Conservation (phyloP, 2,329 filamentous ascomycete genomes). For the Coniochaeta sp. region DNA sequence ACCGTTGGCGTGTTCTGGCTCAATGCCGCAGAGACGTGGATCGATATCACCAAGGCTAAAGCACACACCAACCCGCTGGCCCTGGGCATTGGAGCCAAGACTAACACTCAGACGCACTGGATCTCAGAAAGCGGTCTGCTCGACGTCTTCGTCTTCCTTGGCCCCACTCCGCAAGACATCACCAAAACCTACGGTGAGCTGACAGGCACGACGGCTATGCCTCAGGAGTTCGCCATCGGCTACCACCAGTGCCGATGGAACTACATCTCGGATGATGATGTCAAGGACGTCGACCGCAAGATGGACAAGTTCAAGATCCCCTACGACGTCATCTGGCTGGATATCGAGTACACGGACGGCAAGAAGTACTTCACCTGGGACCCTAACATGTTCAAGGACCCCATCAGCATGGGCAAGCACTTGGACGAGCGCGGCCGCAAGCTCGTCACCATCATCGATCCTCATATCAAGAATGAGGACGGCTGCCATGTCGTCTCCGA, state of each 20-base stretch:
- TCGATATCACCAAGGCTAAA: constrained; percentile 83
- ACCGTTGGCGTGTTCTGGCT: constrained; percentile 97
- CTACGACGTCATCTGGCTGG: constrained; percentile 98
- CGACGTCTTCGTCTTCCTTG: constrained; percentile 91
- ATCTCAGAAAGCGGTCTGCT: constrained; percentile 86
- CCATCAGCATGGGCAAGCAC: constrained; percentile 80
- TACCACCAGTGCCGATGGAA: constrained; percentile 99
- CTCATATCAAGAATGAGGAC: constrained; percentile 90
- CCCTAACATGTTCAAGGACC: constrained; percentile 76
- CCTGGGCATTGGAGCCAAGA: constrained; percentile 61
- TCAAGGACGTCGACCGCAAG: constrained; percentile 91
- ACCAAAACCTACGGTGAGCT: constrained; percentile 79
- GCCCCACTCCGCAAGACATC: constrained; percentile 76
- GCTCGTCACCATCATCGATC: constrained; percentile 90
- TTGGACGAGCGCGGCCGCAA: constrained; percentile 81
- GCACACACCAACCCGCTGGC: constrained; percentile 67
- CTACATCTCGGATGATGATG: constrained; percentile 93
- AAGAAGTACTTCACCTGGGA: constrained; percentile 99
- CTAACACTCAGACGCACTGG: constrained; percentile 88
- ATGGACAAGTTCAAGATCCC: constrained; percentile 94
- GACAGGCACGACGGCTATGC: constrained; percentile 84
- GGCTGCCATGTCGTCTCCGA: constrained; percentile 72
- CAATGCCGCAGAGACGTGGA: constrained; percentile 94
- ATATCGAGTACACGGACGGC: constrained; percentile 94
- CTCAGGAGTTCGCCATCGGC: constrained; percentile 83